Conservation (phyloP, 2,329 filamentous ascomycete genomes). For the Hirsutella thompsonii region DNA sequence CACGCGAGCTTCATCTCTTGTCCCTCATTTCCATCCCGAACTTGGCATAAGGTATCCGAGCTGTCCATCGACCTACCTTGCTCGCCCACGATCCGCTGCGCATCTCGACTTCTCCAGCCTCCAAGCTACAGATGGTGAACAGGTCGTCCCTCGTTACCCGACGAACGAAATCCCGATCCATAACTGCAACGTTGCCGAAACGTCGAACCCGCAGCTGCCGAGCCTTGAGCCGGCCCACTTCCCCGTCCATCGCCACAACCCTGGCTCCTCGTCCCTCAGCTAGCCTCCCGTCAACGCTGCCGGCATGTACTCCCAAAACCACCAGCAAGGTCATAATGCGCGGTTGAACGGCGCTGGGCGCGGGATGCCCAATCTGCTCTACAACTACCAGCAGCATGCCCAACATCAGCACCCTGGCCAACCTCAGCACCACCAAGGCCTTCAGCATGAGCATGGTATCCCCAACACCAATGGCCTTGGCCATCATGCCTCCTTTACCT, state of each 20-base stretch:
- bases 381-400: constrained; percentile 53
- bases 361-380: constrained; percentile 54
- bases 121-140: constrained; percentile 13
- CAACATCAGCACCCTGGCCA: constrained; percentile 52
- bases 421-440: constrained; percentile 47
- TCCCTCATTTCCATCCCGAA: constrained; percentile 15
- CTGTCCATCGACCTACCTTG: constrained; percentile 7
- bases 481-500: constrained; percentile 23
- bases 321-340: constrained; percentile 60
- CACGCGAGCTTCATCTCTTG: constrained; percentile 21
- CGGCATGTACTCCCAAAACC: constrained; percentile 63
- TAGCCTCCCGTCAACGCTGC: constrained; percentile 8
- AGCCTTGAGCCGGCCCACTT: constrained; percentile 15
- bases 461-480: constrained; percentile 41
- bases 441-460: constrained; percentile 45
- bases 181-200: constrained; percentile 8
- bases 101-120: constrained; percentile 2
- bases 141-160: constrained; percentile 5
- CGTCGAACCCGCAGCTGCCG: constrained; percentile 10
- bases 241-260: neutral
- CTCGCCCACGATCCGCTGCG: constrained; percentile 6
- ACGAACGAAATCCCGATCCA: constrained; percentile 2
- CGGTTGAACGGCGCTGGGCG: constrained; percentile 50
- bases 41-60: constrained; percentile 16
- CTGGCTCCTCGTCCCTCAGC: neutral